Evolutionary conservation across 768 basidiomycete genomes (phyloP).

Genomic region (Chalciporus chontae): DNA sequence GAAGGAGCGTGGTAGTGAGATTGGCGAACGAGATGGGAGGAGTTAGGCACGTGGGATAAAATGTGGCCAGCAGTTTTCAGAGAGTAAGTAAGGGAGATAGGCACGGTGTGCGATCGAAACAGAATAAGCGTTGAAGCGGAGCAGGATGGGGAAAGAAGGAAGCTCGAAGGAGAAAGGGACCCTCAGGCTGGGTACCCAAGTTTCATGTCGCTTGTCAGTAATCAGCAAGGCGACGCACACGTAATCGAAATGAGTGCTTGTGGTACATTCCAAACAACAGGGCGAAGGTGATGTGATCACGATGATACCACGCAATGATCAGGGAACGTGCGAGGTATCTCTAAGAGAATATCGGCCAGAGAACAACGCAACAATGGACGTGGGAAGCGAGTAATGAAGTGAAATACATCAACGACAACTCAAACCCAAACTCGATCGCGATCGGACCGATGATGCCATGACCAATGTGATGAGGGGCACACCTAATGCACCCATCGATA

Average conservation of each 20-base stretch:
- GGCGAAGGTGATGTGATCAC: neutral
- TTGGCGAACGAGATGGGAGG: conserved; percentile 1
- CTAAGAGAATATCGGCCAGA: too few species aligned
- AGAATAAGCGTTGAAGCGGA: neutral
- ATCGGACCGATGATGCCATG: neutral
- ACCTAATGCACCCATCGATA: neutral
- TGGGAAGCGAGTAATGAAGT: neutral
- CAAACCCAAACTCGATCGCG: neutral
- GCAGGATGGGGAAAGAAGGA: neutral
- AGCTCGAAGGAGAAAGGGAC: neutral
- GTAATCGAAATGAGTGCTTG: too few species aligned
- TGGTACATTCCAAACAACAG: neutral
- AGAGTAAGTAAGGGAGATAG: neutral
- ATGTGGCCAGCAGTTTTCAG: neutral
- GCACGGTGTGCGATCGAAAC: neutral
- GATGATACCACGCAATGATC: neutral
- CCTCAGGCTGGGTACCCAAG: too few species aligned
- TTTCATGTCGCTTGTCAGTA: neutral
- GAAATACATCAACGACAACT: neutral
- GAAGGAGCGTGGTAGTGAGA: neutral
- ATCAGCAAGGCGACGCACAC: neutral
- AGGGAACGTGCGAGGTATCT: too few species aligned
- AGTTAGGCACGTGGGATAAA: neutral
- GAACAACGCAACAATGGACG: neutral
- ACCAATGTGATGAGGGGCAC: neutral